A percentile compares a stretch with the other conserved stretches of the same genome.
Evolutionary conservation across 2,329 filamentous ascomycete species (phyloP).

Genomic region (Microdochium trichocladiopsis): DNA sequence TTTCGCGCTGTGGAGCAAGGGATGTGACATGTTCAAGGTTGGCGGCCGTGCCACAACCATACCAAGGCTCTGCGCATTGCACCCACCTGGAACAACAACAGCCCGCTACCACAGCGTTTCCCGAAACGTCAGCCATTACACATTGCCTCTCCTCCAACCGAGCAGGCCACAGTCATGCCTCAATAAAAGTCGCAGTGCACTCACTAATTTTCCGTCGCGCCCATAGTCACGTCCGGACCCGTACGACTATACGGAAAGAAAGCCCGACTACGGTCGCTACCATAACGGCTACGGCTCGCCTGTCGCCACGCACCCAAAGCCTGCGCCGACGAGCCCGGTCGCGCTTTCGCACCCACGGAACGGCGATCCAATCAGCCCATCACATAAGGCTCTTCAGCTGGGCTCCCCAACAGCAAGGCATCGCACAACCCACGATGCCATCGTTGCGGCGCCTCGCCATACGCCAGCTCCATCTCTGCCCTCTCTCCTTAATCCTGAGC

Average conservation of each 20-base stretch:
- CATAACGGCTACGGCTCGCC: constrained; percentile 22
- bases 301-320: constrained; percentile 19
- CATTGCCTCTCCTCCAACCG: background rate
- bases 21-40: background rate
- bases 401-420: constrained; percentile 20
- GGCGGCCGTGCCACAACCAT: background rate
- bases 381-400: constrained; percentile 20
- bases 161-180: constrained; percentile 5
- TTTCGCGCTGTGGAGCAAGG: background rate
- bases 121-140: background rate
- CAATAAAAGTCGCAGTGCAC: constrained; percentile 5
- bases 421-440: constrained; percentile 15
- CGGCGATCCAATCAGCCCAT: constrained; percentile 17
- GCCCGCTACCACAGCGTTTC: background rate
- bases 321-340: constrained; percentile 17
- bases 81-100: too few relatives aligned
- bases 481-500: constrained; percentile 24
- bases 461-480: constrained; percentile 20
- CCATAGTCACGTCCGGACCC: constrained; percentile 39
- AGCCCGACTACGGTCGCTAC: constrained; percentile 30
- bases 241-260: constrained; percentile 36
- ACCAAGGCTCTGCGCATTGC: background rate
- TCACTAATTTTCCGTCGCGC: constrained; percentile 7
- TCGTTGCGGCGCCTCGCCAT: constrained; percentile 14
- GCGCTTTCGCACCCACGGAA: constrained; percentile 24